These are phyloP conservation scores for Babesia bovis DNA, from an alignment of 169 alveolate genomes.

Conservation along the genomic window DNA sequence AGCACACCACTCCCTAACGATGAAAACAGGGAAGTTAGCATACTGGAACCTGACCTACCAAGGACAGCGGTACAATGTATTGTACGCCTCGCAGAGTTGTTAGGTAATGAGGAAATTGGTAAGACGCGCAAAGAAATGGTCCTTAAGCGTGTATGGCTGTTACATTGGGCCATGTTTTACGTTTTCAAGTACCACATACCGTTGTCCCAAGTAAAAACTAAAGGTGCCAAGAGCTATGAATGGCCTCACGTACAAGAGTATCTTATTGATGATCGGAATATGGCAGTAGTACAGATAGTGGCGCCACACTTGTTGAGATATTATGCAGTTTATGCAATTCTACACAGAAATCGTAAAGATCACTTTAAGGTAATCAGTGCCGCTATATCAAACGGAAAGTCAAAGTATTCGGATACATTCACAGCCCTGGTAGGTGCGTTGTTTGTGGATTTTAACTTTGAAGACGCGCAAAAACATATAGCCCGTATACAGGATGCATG, in stretches of 20 bases:
- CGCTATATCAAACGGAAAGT: conserved; percentile 72
- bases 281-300: conserved; percentile 70
- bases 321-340: conserved; percentile 79
- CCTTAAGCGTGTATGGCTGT: conserved; percentile 76
- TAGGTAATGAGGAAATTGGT: conserved; percentile 66
- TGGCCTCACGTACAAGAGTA: conserved; percentile 80
- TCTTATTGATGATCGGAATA: conserved; percentile 77
- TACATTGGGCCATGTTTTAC: conserved; percentile 78
- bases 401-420: conserved; percentile 84
- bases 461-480: conserved; percentile 84
- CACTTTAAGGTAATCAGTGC: conserved; percentile 75
- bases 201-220: conserved; percentile 68
- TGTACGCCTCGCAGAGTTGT: conserved; percentile 62
- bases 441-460: conserved; percentile 85
- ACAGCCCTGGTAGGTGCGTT: conserved; percentile 85
- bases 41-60: conserved; percentile 68
- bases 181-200: conserved; percentile 75
- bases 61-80: conserved; percentile 71
- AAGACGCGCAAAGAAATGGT: conserved; percentile 71
- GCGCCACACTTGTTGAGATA: conserved; percentile 80
- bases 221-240: conserved; percentile 67
- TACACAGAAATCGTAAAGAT: conserved; percentile 78
- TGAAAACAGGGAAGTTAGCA: conserved; percentile 58
- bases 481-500: conserved; percentile 73
- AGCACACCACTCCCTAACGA: conserved; percentile 51